Evolutionary conservation across 2,329 filamentous ascomycete species (phyloP), one percentile per base, ranked within the genome.

Genomic region (Phyllosticta ampelicida): DNA sequence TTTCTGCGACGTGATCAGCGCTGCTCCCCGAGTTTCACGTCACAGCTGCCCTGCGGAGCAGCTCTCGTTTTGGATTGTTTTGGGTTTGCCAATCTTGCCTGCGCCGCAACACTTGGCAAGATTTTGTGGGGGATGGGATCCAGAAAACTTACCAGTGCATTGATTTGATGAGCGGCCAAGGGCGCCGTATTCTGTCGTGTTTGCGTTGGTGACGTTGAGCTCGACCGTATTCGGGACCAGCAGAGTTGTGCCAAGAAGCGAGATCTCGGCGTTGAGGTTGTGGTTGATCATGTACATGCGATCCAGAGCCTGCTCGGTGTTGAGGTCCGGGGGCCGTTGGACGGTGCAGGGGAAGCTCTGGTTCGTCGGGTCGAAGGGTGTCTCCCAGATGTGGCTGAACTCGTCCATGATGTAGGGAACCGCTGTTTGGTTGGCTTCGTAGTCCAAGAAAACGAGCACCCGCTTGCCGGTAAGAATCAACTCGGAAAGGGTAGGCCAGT

Each of bases 341-440:
- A 85, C 78, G 0, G 76, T 84, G 74, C 91, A 96, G 0, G 90
- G 90, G 69, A 96, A 95, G 0, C 71, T 70, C 2, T 83, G 74
- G 65, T 85, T 72, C 0, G 78, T 82, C 0, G 83, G 90, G 56
- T 90, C 88, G 69, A 95, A 96, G 0, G 89, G 88, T 0, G 90
- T 92, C 74, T 96, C 89, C 88, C 89, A 96, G 74, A 95, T 81
- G 67, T 95, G 87, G 5, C 81, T 82, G 75, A 96, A 96, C 72
- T 96, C 80, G 70, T 95, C 89, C 48, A 96, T 78, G 49, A 96
- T 80, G 83, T 89, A 96, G 0, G 91, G 90, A 18, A 89, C 86
- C 19, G 79, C 78, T 0, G 78, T 82, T 72, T 95, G 87, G 70
- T 96, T 85, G 63, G 90, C 88, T 9, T 65, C 65, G 48, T 74